Evolutionary conservation across 2,329 filamentous ascomycete genomes (phyloP), one percentile per base, ranked within the genome.

Genomic region (Furcasterigmium sp.): DNA sequence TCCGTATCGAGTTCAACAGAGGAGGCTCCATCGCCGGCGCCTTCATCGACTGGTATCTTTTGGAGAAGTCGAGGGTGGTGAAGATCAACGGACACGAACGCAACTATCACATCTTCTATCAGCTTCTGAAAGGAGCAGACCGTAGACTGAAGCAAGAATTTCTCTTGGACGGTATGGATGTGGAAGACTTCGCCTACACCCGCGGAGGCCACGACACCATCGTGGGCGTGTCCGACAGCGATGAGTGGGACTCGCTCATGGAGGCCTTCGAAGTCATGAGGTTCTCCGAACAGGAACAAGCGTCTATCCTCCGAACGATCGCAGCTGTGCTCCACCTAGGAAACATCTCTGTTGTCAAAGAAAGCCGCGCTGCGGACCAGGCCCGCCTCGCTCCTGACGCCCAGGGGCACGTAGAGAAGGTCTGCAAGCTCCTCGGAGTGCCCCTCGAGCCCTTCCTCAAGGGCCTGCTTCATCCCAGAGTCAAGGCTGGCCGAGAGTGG

Each of bases 31-130:
- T 98, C 52, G 87, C 87, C 4, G 94, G 94, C 28, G 93, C 93
- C 18, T 96, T 90, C 67, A 97, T 98, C 52, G 91, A 98, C 62
- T 98, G 93, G 93, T 98, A 97, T 64, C 75, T 98, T 1, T 72
- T 98, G 13, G 93, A 98, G 60, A 98, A 98, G 65, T 98, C 93
- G n/a, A 81, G 93, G 54, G 93, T 98, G 8, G 91, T 98, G 17
- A 84, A 84, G 34, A 80, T 95, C 48, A 95, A 94, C 57, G 60
- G 79, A 1, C 86, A 89, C 44, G 93, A 98, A 68, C 82, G 93
- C 42, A 98, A 94, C 57, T 98, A 98, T 61, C 93, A 98, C 62
- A 76, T 98, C 44, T 98, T 98, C 63, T 98, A 98, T 59, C 94
- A 98, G 64, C 75, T 98, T 14, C 72, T 98, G 4, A 87, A 86